Conservation (phyloP, 257 asterid genomes). For the Solanum peruvianum region DNA sequence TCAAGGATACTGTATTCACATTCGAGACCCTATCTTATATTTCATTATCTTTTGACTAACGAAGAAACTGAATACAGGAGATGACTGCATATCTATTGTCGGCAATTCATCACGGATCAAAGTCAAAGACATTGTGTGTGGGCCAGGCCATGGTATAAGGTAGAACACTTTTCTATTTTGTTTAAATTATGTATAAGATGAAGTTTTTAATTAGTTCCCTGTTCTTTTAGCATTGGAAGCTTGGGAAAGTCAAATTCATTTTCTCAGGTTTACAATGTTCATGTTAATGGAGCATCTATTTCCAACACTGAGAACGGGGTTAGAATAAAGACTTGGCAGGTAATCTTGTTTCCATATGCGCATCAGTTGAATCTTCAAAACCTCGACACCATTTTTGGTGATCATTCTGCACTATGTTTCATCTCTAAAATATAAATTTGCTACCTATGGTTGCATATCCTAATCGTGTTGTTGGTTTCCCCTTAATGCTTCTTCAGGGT, state of each 20-base stretch:
- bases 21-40: not conserved
- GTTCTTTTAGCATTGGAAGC: constrained; percentile 67
- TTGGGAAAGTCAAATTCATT: constrained; percentile 51
- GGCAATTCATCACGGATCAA: constrained; percentile 59
- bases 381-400: not conserved
- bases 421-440: not conserved
- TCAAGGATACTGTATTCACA: not conserved
- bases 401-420: not conserved
- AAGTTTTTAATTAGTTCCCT: not conserved
- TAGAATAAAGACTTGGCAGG: constrained; percentile 98
- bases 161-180: constrained; percentile 6
- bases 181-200: not conserved
- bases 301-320: constrained; percentile 53
- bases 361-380: not conserved
- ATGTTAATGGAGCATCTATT: constrained; percentile 41
- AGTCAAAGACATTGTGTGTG: constrained; percentile 36
- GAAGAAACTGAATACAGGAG: constrained; percentile 36
- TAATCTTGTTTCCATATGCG: not conserved
- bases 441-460: not conserved
- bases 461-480: not conserved
- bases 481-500: constrained; percentile 33
- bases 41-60: not conserved
- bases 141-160: constrained; percentile 91
- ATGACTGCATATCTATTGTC: constrained; percentile 91
- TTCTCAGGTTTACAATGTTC: constrained; percentile 43